Conservation (phyloP, 2,329 filamentous ascomycete genomes). For the Penicillium sp. region DNA sequence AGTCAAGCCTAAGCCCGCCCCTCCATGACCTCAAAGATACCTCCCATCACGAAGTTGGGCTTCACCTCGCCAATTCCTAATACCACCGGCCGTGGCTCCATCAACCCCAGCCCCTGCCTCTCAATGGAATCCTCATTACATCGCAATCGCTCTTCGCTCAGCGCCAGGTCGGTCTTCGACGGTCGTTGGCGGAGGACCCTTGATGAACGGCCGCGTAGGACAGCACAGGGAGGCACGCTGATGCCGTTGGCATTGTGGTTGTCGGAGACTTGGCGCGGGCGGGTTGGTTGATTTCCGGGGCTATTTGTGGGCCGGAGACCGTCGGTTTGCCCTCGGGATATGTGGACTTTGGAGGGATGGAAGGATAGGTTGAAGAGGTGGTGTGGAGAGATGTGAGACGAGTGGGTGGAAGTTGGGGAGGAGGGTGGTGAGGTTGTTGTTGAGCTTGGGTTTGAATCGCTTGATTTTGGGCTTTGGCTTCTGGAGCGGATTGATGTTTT, state of each 20-base stretch:
- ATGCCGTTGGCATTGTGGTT: background rate
- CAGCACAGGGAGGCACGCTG: conserved; percentile 28
- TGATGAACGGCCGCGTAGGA: conserved; percentile 31
- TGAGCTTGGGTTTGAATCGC: conserved; percentile 23
- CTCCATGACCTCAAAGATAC: conserved; percentile 50
- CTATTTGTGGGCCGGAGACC: background rate
- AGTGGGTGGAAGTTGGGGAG: conserved; percentile 17
- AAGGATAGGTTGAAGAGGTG: conserved; percentile 23
- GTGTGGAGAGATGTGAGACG: conserved; percentile 10
- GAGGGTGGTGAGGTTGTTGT: conserved; percentile 28
- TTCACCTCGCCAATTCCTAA: conserved; percentile 19
- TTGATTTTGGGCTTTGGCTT: conserved; percentile 16
- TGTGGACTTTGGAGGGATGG: conserved; percentile 27
- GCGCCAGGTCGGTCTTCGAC: conserved; percentile 44
- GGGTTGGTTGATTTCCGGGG: background rate
- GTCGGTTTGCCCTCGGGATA: conserved; percentile 4
- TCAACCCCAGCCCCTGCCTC: conserved; percentile 41
- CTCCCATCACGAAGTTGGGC: conserved; percentile 46
- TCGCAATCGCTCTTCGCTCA: conserved; percentile 44
- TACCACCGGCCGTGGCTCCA: conserved; percentile 47
- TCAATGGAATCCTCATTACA: conserved; percentile 40
- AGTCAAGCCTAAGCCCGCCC: conserved; percentile 37
- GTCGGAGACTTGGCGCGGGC: background rate
- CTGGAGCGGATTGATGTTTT: conserved; percentile 31
- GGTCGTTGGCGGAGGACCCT: conserved; percentile 41